Conservation (phyloP, 306 rosid genomes). For the Trichosanthes cucumerina region DNA sequence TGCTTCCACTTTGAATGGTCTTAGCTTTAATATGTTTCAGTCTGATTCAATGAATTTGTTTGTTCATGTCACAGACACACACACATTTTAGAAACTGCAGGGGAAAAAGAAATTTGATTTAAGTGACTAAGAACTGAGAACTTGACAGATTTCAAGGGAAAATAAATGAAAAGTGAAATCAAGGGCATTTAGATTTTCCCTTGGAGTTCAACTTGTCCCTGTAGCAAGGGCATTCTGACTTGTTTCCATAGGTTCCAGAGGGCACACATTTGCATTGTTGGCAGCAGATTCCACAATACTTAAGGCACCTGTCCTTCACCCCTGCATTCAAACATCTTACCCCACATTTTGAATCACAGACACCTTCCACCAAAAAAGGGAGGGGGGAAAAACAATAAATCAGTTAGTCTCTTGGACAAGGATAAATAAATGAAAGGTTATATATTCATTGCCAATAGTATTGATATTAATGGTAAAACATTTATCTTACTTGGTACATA, state of each 20-base stretch:
- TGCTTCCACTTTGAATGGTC: not conserved
- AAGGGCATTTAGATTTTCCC: constrained; percentile 27
- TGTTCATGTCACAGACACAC: not conserved
- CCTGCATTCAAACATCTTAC: constrained; percentile 22
- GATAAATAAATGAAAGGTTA: not conserved
- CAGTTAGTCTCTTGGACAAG: constrained; percentile 2
- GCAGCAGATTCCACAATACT: constrained; percentile 27
- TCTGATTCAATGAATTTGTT: not conserved
- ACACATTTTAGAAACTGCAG: not conserved
- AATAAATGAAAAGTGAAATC: not conserved
- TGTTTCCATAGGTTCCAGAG: constrained; percentile 27
- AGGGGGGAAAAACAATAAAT: not conserved
- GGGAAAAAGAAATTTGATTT: not conserved
- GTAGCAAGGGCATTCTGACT: constrained; percentile 27
- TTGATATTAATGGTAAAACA: not conserved
- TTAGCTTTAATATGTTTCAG: not conserved
- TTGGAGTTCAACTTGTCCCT: constrained; percentile 28
- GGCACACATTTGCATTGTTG: constrained; percentile 21
- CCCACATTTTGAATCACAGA: constrained; percentile 18
- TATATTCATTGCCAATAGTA: not conserved
- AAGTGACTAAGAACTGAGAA: not conserved
- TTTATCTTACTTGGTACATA: constrained; percentile 3
- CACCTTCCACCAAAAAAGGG: not conserved
- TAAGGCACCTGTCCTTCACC: constrained; percentile 18
- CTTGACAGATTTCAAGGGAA: not conserved